Base-by-base conservation (phyloP, 2,329 filamentous ascomycete species). In the Aschersonia sp. region DNA sequence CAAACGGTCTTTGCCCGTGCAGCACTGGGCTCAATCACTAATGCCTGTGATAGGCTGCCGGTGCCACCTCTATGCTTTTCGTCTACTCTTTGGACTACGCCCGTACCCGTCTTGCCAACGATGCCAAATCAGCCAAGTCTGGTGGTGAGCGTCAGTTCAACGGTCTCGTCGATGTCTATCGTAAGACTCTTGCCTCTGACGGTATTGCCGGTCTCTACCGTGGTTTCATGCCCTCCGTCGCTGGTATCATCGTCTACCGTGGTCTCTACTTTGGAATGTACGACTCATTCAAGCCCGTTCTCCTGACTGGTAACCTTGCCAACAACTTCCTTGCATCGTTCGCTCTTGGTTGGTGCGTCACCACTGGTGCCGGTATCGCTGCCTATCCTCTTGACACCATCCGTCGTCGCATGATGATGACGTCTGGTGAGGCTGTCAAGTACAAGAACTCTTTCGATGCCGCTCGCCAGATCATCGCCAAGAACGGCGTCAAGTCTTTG, bases 371-470 rank as follows among this genome's bases (percentile, higher is more conserved):
- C 73, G 92, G 92, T 94, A 95, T 98, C 73, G 92, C 92, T 76
- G 97, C 92, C 67, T 98, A 98, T 81, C 92, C 92, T 78, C 88
- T 98, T 69, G 92, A 98, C 76, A 98, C 92, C 68, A 88, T 98
- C 79, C 92, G 92, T 82, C 89, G 92, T 83, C 92, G 92, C 78
- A 98, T 98, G 92, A 98, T 98, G 92, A 98, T 98, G 92, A 98
- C 92, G 65, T 83, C 77, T 57, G 79, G 79, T 74, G 77, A 94
- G 87, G 92, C 92, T 79, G 92, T 98, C 83, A 98, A 98, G 87
- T 98, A 98, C 87, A 87, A 85, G 73, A 86, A 82, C 70, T 95
- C 92, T 60, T 64, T 97, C 64, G 92, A 98, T 75, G 92, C 92
- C 68, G 89, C 82, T 73, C 79, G 79, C 73, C 87, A 97, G 83